These are phyloP conservation scores for Aotearoamyces nothofagi DNA, from an alignment of 2,329 filamentous ascomycete species.

Conservation along the genomic window DNA sequence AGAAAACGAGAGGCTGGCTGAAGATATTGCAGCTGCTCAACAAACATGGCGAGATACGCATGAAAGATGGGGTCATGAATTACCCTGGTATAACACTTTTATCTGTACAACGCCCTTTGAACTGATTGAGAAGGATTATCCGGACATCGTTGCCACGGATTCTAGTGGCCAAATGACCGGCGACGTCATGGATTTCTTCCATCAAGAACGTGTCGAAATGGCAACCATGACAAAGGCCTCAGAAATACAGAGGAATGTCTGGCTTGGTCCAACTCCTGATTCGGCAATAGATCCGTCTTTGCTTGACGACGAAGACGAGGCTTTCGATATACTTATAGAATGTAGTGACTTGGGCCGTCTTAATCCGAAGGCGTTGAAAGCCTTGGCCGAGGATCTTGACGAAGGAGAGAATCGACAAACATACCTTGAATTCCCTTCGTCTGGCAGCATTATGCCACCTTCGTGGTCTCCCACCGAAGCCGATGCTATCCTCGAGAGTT, in stretches of 20 bases:
- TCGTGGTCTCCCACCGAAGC: conserved; percentile 72
- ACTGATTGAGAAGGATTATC: conserved; percentile 55
- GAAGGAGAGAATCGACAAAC: conserved; percentile 22
- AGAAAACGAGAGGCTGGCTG: conserved; percentile 46
- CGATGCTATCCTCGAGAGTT: conserved; percentile 72
- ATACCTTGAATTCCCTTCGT: conserved; percentile 73
- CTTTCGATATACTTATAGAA: conserved; percentile 77
- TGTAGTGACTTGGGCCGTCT: conserved; percentile 74
- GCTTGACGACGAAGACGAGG: conserved; percentile 35
- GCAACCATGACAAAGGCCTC: conserved; percentile 80
- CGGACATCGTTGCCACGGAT: conserved; percentile 62
- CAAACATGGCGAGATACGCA: conserved; percentile 55
- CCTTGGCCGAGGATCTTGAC: conserved; percentile 38
- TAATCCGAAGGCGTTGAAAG: conserved; percentile 49
- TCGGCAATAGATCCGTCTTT: conserved; percentile 26
- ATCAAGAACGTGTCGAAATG: conserved; percentile 85
- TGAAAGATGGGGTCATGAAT: conserved; percentile 33
- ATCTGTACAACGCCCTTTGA: conserved; percentile 48
- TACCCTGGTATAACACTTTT: conserved; percentile 74
- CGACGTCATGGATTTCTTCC: conserved; percentile 73
- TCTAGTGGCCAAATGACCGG: conserved; percentile 57
- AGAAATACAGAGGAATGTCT: conserved; percentile 81
- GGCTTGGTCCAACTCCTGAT: conserved; percentile 77
- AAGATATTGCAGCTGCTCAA: conserved; percentile 63
- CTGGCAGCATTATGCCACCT: conserved; percentile 78